Base-by-base conservation (phyloP, 2,329 filamentous ascomycete genomes). In the Tolypocladium ovalisporum region DNA sequence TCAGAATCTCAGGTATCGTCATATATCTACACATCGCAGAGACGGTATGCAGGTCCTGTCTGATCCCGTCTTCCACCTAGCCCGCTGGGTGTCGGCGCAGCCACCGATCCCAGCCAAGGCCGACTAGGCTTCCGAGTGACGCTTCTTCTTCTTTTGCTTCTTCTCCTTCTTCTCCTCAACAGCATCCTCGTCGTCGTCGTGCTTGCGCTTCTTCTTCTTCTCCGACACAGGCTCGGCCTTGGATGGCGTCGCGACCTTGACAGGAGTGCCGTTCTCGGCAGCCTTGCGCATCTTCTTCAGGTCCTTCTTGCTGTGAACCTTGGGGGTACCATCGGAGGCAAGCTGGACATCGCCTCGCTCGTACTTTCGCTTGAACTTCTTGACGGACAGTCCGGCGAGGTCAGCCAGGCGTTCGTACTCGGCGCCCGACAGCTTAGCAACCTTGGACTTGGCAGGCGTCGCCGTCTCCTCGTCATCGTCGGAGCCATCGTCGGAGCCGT, bases 341-440 rank as follows among this genome's bases (percentile, higher is more conserved):
- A 90, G 75, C 68, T 83, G 78, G 62, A 91, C 87, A 67, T 90
- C 86, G 40, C 88, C 88, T 61, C 86, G 81, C 73, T 89, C 87
- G 63, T 84, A 84, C 79, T 90, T 90, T 70, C 86, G 81, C 78
- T 88, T 85, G 75, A 90, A 91, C 75, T 89, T 87, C 76, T 83
- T 84, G 56, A 88, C 81, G 9, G 85, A 88, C 59, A 91, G 76
- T 60, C 87, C 87, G 10, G 86, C 83, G 63, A 81, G 78, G 59
- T 81, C 82, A 44, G 88, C 88, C 52, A 86, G 71, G 51, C 79
- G 76, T 69, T 80, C 78, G 65, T 77, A 82, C 60, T 84, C 81
- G 60, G 73, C 79, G 68, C 78, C 83, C 62, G 71, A 82, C 57
- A 82, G 73, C 68, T 78, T 77, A 60, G 68, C 61, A 22, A 67